Base-by-base conservation (phyloP, 169 alveolate species). In the Plasmodium gallinaceum region DNA sequence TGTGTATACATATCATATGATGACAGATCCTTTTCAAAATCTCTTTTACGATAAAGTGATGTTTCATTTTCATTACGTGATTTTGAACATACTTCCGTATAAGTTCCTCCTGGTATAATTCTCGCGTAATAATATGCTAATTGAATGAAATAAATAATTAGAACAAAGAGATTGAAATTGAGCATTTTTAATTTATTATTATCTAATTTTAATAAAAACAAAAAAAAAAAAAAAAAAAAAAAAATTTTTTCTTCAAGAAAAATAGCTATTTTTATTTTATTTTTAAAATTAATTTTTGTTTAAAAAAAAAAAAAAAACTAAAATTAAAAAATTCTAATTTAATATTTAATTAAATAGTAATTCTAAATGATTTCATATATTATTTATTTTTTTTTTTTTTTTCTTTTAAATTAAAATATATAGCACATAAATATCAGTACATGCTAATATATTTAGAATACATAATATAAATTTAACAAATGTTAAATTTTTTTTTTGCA, bases 31-130 rank as follows among this genome's bases (percentile, higher is more conserved):
- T 14, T 32, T 10, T 64, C 45, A 54, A 0, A 54, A 46, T 76
- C 78, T 16, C 10, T 37, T 48, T 68, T 75, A 46, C 9, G 26
- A 52, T 76, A 76, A 7, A 65, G 14, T n/a, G 46, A 65, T 12
- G 76, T 62, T 42, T 76, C 88, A 26, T 54, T 9, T 8, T 20
- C 76, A 7, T 22, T 32, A 14, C 46, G 5, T 12, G 75, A 61
- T 66, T 22, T 26, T 16, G 62, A 6, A 26, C 14, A 16, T 42
- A 76, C 75, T 16, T 62, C 51, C 32, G 69, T 20, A 22, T 76
- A 76, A 3, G 71, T 14, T 3, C 20, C 20, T 10, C 75, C 76
- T 7, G 26, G 43, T 10, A 46, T 10, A 1, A 5, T 22, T n/a
- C 45, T 70, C 18, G 51, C 20, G 12, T 2, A 62, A 39, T 9